phyloP scores from a whole-genome alignment of 1,139 yeast genomes.

The Suhomyces anneliseae region DNA sequence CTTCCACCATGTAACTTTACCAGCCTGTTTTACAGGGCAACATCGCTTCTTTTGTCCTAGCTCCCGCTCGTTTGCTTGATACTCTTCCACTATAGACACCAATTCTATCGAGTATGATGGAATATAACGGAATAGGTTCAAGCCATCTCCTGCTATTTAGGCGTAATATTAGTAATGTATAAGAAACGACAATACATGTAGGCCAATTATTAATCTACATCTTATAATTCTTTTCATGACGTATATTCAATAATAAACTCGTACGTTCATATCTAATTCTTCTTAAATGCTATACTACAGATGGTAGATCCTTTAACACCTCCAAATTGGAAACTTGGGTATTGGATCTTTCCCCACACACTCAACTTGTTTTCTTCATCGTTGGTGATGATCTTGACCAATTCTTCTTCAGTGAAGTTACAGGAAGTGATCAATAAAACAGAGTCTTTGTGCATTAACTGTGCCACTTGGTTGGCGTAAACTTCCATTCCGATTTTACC shows the following conservation, averaged over 20 bases:
- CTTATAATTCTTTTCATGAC: too few relatives aligned
- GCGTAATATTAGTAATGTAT: background rate
- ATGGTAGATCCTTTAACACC: slow-evolving; percentile 86
- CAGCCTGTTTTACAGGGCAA: too few relatives aligned
- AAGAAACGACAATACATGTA: background rate
- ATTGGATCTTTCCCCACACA: slow-evolving; percentile 64
- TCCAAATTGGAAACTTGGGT: slow-evolving; percentile 85
- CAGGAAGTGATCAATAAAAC: slow-evolving; percentile 86
- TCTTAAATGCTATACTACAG: slow-evolving; percentile 77
- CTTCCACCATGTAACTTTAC: too few relatives aligned
- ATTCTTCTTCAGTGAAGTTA: slow-evolving; percentile 83
- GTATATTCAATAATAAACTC: background rate
- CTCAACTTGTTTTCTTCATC: slow-evolving; percentile 31
- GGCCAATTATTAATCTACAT: too few relatives aligned
- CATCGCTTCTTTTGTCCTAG: too few relatives aligned
- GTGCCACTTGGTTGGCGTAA: slow-evolving; percentile 62
- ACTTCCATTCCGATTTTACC: slow-evolving; percentile 56
- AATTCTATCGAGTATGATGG: too few relatives aligned
- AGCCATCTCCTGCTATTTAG: too few relatives aligned
- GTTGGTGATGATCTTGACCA: slow-evolving; percentile 53
- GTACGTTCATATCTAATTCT: slow-evolving; percentile 12
- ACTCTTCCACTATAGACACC: too few relatives aligned
- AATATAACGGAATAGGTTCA: too few relatives aligned
- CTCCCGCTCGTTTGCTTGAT: too few relatives aligned
- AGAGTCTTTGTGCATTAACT: slow-evolving; percentile 56